phyloP scores from a whole-genome alignment of 495 filamentous ascomycete genomes.

The Evansstolkia leycettana region DNA sequence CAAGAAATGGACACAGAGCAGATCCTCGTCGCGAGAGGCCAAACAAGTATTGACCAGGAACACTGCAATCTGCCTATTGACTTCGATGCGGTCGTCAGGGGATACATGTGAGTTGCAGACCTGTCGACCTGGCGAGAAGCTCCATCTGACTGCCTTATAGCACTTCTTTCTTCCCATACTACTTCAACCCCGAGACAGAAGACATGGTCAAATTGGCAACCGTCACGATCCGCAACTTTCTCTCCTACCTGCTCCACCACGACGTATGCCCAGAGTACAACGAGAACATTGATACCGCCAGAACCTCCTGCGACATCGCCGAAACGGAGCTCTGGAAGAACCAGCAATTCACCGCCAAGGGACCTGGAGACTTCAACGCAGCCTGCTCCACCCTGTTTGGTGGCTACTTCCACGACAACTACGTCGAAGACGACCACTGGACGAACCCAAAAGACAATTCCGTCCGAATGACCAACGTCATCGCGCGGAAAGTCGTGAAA shows the following conservation, averaged over 20 bases:
- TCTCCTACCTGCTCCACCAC: slow-evolving; percentile 77
- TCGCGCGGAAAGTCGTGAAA: slow-evolving; percentile 32
- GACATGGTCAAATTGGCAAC: slow-evolving; percentile 38
- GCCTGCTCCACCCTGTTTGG: slow-evolving; percentile 49
- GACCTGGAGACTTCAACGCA: slow-evolving; percentile 70
- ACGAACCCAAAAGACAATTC: slow-evolving; percentile 8
- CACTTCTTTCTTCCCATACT: slow-evolving; percentile 34
- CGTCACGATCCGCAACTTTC: slow-evolving; percentile 67
- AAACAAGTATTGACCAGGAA: slow-evolving; percentile 15
- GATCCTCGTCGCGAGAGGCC: slow-evolving; percentile 35
- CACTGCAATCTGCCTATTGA: slow-evolving; percentile 56
- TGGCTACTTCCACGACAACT: slow-evolving; percentile 28
- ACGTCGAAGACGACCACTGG: slow-evolving; percentile 14
- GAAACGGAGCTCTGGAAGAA: slow-evolving; percentile 52
- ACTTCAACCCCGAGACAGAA: slow-evolving; percentile 33
- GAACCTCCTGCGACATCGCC: slow-evolving; percentile 54
- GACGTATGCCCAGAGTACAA: slow-evolving; percentile 74
- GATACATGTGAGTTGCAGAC: slow-evolving; percentile 53
- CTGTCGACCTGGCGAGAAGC: too few species aligned
- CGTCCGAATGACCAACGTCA: slow-evolving; percentile 21
- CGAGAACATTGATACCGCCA: slow-evolving; percentile 51
- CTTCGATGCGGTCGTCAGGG: slow-evolving; percentile 63
- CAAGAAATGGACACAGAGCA: slow-evolving; percentile 47
- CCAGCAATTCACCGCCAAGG: slow-evolving; percentile 26
- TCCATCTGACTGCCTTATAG: slow-evolving; percentile 6